A percentile compares a stretch with the other conserved stretches of the same genome.
Conservation (phyloP, 2,329 filamentous ascomycete species). For the Verticillium isaacii region DNA sequence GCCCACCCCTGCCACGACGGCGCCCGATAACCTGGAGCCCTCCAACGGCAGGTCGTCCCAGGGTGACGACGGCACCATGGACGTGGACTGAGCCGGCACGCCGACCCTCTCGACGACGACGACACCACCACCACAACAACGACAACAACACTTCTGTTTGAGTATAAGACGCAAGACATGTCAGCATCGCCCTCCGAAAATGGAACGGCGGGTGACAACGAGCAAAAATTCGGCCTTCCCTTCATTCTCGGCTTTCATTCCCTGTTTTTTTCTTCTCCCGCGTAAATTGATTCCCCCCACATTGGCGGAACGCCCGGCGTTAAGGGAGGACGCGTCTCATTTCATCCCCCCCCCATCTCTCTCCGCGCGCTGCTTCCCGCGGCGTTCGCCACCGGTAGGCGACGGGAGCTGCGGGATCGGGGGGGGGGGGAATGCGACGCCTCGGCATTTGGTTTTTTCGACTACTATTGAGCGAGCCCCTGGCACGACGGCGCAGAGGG, state of each 20-base stretch:
- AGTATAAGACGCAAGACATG: background rate
- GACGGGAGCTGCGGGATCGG: background rate
- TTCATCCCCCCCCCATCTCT: background rate
- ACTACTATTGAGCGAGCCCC: background rate
- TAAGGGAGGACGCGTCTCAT: background rate
- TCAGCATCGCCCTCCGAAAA: background rate
- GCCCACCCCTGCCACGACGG: conserved; percentile 11
- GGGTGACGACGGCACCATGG: conserved; percentile 32
- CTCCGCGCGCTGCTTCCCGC: background rate
- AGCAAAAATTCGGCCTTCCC: background rate
- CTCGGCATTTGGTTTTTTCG: background rate
- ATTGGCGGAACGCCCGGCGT: background rate
- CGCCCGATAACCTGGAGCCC: conserved; percentile 23
- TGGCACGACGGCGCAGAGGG: background rate
- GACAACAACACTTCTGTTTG: background rate
- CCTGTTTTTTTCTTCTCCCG: background rate
- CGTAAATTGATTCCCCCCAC: background rate
- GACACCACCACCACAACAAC: background rate
- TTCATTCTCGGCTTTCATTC: background rate
- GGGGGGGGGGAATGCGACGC: background rate
- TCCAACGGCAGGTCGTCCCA: conserved; percentile 18
- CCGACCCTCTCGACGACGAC: background rate
- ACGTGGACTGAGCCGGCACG: conserved; percentile 25
- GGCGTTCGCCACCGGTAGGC: background rate
- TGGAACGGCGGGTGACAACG: background rate